These are phyloP conservation scores for Cytospora piceae DNA, from an alignment of 2,329 filamentous ascomycete genomes.

Conservation along the genomic window DNA sequence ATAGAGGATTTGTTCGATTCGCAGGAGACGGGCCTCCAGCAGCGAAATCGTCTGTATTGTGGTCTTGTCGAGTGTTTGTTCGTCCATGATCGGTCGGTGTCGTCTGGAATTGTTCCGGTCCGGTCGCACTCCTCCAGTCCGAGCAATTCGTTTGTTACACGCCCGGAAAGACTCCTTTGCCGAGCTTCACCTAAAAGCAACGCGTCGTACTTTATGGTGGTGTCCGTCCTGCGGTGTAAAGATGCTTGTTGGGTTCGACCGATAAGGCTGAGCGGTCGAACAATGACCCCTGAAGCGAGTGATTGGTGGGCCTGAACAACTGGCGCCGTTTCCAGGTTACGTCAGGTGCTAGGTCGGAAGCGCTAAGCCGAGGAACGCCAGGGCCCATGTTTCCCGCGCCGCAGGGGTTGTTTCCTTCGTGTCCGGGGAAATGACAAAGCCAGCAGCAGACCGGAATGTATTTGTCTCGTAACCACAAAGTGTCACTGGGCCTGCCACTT, in stretches of 20 bases:
- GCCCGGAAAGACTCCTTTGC: not conserved
- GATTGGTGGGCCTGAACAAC: constrained; percentile 18
- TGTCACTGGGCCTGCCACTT: constrained; percentile 12
- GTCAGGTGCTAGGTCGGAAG: constrained; percentile 15
- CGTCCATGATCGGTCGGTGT: constrained; percentile 28
- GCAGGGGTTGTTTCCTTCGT: not conserved
- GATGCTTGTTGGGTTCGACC: constrained; percentile 2
- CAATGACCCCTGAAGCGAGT: not conserved
- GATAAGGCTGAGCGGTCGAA: not conserved
- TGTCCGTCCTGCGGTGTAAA: constrained; percentile 15
- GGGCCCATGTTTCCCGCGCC: constrained; percentile 7
- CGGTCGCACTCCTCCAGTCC: not conserved
- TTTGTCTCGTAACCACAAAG: constrained; percentile 15
- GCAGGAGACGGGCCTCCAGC: constrained; percentile 61
- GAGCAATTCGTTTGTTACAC: not conserved
- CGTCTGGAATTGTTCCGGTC: not conserved
- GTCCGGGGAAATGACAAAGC: constrained; percentile 9
- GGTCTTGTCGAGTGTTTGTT: constrained; percentile 52
- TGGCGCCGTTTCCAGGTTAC: not conserved
- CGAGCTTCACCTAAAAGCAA: not conserved
- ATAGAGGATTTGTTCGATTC: constrained; percentile 62
- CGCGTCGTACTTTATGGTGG: not conserved
- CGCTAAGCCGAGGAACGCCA: constrained; percentile 21
- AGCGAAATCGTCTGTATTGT: constrained; percentile 59
- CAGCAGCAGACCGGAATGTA: constrained; percentile 8